A percentile compares a stretch with the other conserved stretches of the same genome.
These are phyloP conservation scores for Mucor racemosus DNA, from an alignment of 371 early-diverging fungal species.

Conservation along the genomic window DNA sequence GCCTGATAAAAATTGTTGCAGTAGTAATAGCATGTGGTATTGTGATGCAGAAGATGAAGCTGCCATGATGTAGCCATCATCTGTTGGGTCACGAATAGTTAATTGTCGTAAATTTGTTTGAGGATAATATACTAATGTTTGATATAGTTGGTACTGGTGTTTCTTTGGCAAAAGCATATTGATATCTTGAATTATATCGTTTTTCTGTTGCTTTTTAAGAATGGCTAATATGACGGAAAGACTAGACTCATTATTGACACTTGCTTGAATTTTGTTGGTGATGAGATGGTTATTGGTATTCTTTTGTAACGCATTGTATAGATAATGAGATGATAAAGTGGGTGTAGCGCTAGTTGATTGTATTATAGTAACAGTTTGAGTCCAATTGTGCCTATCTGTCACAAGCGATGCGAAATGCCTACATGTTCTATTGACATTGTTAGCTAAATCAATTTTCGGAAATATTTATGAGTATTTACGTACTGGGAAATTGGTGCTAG, in stretches of 20 bases:
- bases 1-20: constrained; percentile 2
- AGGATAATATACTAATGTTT: constrained; percentile 9
- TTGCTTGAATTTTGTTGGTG: constrained; percentile 7
- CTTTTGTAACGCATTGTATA: neutral
- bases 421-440: constrained; percentile 15
- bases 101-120: constrained; percentile 11
- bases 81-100: constrained; percentile 25
- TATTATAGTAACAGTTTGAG: constrained; percentile 19
- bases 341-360: neutral
- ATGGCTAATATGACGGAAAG: neutral
- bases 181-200: constrained; percentile 1
- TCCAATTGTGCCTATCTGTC: constrained; percentile 21
- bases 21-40: neutral
- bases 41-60: neutral
- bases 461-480: neutral
- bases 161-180: constrained; percentile 2
- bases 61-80: constrained; percentile 19
- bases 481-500: constrained; percentile 39
- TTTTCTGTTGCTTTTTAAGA: constrained; percentile 14
- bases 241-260: neutral
- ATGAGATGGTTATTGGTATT: neutral
- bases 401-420: constrained; percentile 10
- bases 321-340: neutral
- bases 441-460: neutral
- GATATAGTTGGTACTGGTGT: constrained; percentile 6